Base-by-base conservation (phyloP, 1,139 yeast species). In the Debaryomycetaceae sp. region DNA sequence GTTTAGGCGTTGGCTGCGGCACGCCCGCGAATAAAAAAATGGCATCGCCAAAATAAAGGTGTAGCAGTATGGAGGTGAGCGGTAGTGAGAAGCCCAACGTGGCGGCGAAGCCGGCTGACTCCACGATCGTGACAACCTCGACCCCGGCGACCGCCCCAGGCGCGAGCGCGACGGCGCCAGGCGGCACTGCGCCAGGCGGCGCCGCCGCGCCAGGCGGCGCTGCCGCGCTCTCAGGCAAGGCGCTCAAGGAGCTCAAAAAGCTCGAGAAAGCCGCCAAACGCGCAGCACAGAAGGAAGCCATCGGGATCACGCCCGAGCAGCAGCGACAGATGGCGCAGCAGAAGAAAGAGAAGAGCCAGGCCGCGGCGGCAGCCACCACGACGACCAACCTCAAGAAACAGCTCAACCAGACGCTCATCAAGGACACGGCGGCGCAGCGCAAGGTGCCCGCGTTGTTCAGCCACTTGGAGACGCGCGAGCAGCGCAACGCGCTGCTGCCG, bases 201-300 rank as follows among this genome's bases (percentile, higher is more conserved):
- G 20, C 30, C 3, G 32, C 32, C 10, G 34, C 36, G 5, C 28
- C 23, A 5, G 34, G 25, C 9, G 39, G 24, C 2, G 41, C 35
- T 13, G 38, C 33, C 41, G 51, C 37, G 36, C 72, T 83, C 29
- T 63, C 86, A 7, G 84, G 86, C 45, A 88, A 86, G 48, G 95
- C 88, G 51, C 67, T 88, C 42, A 89, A 89, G 53, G 96, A 88
- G 46, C 61, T 80, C 53, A 85, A 86, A 54, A 86, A 88, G 66
- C 75, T 78, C 47, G 95, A 88, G 48, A 89, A 89, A 56, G 91
- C 94, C 5, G 94, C 91, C 28, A 84, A 85, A 53, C 68, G 96
- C 54, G 89, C 89, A 5, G 73, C 73, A 13, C 80, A 76, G 41
- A 78, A 77, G 45, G 72, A 63, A 40, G 75, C 75, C 10, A 65